Conservation (phyloP, 345 rosid species). For the Cardamine occulta region DNA sequence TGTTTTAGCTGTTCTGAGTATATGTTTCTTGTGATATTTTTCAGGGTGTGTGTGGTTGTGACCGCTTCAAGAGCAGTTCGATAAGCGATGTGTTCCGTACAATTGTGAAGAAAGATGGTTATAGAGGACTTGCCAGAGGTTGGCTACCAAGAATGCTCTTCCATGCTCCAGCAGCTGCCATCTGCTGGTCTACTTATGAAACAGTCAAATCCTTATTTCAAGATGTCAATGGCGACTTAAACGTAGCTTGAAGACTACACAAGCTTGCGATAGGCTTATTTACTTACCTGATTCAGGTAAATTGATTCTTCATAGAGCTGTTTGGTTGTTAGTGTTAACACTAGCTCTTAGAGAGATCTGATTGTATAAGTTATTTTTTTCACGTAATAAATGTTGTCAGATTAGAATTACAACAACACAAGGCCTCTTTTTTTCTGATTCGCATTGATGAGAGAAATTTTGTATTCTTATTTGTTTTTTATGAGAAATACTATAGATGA, state of each 20-base stretch:
- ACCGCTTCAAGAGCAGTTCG: constrained; percentile 72
- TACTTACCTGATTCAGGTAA: constrained; percentile 34
- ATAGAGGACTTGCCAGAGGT: constrained; percentile 85
- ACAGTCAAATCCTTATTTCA: constrained; percentile 74
- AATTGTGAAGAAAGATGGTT: constrained; percentile 81
- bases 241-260: constrained; percentile 44
- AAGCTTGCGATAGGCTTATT: constrained; percentile 8
- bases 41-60: constrained; percentile 99
- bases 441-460: constrained; percentile 27
- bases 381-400: constrained; percentile 41
- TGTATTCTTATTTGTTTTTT: constrained; percentile 27
- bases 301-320: constrained; percentile 38
- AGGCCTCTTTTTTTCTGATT: constrained; percentile 4
- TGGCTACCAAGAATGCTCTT: constrained; percentile 98
- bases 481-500: constrained; percentile 25
- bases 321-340: constrained; percentile 24
- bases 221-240: constrained; percentile 50
- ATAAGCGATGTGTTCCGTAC: constrained; percentile 68
- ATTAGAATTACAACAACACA: constrained; percentile 22
- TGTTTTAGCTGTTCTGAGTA: background rate
- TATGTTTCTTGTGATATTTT: constrained; percentile 5
- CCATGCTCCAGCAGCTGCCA: constrained; percentile 99
- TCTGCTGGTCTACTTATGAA: constrained; percentile 97
- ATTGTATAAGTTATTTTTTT: constrained; percentile 25
- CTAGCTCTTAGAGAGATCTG: constrained; percentile 6